phyloP scores from a whole-genome alignment of 225 moss, liverwort and hornwort species.

The Bryoerythrophyllum caledonicum region DNA sequence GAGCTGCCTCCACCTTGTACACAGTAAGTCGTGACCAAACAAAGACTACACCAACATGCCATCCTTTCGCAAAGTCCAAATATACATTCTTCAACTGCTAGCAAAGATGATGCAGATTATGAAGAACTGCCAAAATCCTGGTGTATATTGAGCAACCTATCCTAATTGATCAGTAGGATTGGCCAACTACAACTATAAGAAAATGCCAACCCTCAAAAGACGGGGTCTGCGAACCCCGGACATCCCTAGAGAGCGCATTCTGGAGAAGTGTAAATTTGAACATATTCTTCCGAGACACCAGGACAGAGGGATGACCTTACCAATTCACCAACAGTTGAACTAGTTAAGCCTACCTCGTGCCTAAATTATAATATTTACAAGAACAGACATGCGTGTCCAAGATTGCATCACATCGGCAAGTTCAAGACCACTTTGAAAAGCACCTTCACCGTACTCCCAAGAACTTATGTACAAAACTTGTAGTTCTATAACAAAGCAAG shows the following conservation, averaged over 20 bases:
- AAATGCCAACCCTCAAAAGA: conserved; percentile 26
- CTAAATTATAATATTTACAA: background rate
- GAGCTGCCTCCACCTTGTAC: conserved; percentile 42
- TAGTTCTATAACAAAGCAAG: background rate
- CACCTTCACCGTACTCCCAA: too few species aligned
- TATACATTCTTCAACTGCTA: conserved; percentile 39
- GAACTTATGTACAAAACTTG: too few species aligned
- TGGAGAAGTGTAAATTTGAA: conserved; percentile 3
- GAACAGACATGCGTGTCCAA: too few species aligned
- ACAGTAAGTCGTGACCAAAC: conserved; percentile 29
- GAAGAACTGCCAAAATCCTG: conserved; percentile 44
- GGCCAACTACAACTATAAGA: conserved; percentile 31
- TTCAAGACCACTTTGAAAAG: conserved; percentile 8
- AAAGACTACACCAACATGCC: conserved; percentile 37
- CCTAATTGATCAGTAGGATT: conserved; percentile 40
- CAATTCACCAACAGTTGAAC: too few species aligned
- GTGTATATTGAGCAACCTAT: conserved; percentile 38
- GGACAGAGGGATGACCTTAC: background rate
- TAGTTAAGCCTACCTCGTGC: too few species aligned
- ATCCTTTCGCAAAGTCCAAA: conserved; percentile 35
- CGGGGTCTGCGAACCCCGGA: conserved; percentile 19
- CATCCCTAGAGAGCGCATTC: conserved; percentile 18
- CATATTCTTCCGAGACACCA: conserved; percentile 15
- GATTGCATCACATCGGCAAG: too few species aligned
- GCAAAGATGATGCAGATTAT: conserved; percentile 38